These are phyloP conservation scores for Agrostemma githago DNA, from an alignment of 148 eudicot species.

Conservation along the genomic window DNA sequence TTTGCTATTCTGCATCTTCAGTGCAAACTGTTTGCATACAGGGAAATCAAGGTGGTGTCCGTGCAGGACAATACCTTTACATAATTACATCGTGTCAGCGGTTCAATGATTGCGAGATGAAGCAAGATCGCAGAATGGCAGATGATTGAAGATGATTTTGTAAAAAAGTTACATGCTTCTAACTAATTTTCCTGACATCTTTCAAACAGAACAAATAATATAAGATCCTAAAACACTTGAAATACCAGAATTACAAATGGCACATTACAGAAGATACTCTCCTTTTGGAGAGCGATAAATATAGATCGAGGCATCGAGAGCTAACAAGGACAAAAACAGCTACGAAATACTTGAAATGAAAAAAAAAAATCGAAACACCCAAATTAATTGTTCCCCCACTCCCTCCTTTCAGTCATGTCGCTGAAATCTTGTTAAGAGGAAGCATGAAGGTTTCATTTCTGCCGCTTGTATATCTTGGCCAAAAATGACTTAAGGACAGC, in stretches of 20 bases:
- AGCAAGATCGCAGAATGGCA: no score
- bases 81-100: no score
- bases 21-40: no score
- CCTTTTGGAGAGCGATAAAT: background rate
- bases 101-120: no score
- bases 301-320: background rate
- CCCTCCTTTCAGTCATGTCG: background rate
- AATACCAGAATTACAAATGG: background rate
- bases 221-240: no score
- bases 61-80: no score
- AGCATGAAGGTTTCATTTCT: slow-evolving; percentile 37
- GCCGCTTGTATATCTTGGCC: slow-evolving; percentile 90
- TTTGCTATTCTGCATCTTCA: no score
- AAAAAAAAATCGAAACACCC: background rate
- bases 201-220: no score
- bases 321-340: background rate
- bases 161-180: no score
- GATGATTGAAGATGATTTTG: no score
- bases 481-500: slow-evolving; percentile 78
- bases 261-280: background rate
- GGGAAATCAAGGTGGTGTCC: no score
- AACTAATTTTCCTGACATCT: no score
- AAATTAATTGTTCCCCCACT: background rate
- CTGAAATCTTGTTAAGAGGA: background rate
- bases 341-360: background rate